A percentile compares a stretch with the other conserved stretches of the same genome.
phyloP scores from a whole-genome alignment of 345 rosid genomes.

The Gossypium sturtianum region DNA sequence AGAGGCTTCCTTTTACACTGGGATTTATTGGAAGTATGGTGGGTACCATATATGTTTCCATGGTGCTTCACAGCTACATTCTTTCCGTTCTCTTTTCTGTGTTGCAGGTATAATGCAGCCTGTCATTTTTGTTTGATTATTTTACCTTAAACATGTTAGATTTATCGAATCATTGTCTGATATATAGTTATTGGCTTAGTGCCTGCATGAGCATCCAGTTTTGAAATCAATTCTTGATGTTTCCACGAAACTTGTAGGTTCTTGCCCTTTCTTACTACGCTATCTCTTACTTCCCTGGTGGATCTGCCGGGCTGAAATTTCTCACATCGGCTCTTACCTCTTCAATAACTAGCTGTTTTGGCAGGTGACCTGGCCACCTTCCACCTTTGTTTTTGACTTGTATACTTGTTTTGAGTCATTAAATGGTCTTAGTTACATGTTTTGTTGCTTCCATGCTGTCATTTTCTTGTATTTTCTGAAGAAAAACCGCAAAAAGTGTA shows the following conservation, averaged over 20 bases:
- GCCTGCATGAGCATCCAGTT: not conserved
- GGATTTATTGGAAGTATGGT: constrained; percentile 83
- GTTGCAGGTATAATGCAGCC: constrained; percentile 51
- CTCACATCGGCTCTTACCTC: constrained; percentile 51
- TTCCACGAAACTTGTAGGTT: constrained; percentile 31
- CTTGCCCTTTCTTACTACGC: constrained; percentile 57
- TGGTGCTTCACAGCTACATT: constrained; percentile 90
- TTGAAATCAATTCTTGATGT: not conserved
- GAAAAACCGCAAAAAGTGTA: not conserved
- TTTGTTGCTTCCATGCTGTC: not conserved
- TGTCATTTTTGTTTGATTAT: not conserved
- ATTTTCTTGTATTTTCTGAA: not conserved
- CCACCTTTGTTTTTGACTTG: not conserved
- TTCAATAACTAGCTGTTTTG: constrained; percentile 48
- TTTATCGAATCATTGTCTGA: not conserved
- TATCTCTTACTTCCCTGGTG: constrained; percentile 78
- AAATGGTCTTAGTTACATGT: not conserved
- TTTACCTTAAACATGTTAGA: not conserved
- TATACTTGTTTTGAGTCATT: not conserved
- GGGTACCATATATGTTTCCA: constrained; percentile 84
- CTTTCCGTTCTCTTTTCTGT: constrained; percentile 88
- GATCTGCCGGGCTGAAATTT: constrained; percentile 59
- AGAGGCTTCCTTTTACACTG: constrained; percentile 87
- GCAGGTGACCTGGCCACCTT: constrained; percentile 34
- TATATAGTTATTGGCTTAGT: not conserved